Evolutionary conservation across 352 stramenopile genomes (phyloP).

Genomic region (Phytopythium boreale): DNA sequence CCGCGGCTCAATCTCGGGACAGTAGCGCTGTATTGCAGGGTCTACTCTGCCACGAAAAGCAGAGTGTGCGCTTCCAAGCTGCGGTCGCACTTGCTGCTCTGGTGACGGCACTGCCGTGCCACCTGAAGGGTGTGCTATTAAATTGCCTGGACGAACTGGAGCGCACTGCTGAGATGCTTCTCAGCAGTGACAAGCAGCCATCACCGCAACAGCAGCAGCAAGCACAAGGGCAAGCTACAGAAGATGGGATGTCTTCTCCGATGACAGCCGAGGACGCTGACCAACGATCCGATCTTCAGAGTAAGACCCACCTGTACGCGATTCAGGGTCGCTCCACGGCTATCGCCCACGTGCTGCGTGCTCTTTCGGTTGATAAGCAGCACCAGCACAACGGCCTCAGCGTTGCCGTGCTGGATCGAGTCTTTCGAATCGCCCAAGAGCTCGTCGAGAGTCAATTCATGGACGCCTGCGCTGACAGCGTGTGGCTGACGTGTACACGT

Average conservation of each 20-base stretch:
- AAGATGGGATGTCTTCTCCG: background rate
- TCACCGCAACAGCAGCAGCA: background rate
- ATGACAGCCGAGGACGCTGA: background rate
- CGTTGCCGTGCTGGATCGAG: slow-evolving; percentile 50
- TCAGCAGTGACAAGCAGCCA: slow-evolving; percentile 1
- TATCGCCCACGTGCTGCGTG: slow-evolving; percentile 63
- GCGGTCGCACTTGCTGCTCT: slow-evolving; percentile 60
- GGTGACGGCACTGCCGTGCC: slow-evolving; percentile 65
- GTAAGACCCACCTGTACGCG: slow-evolving; percentile 69
- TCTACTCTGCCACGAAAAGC: slow-evolving; percentile 63
- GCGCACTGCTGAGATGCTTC: slow-evolving; percentile 32
- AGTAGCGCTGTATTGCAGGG: slow-evolving; percentile 34
- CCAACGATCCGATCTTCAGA: slow-evolving; percentile 29
- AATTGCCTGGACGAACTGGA: slow-evolving; percentile 36
- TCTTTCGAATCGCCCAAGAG: slow-evolving; percentile 64
- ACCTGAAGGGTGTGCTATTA: slow-evolving; percentile 43
- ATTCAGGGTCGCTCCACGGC: slow-evolving; percentile 70
- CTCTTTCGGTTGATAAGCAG: slow-evolving; percentile 37
- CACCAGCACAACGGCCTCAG: slow-evolving; percentile 37
- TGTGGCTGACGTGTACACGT: slow-evolving; percentile 86
- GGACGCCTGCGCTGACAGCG: slow-evolving; percentile 69
- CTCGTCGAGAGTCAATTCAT: slow-evolving; percentile 81
- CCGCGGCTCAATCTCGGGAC: slow-evolving; percentile 39
- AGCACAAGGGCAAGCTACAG: background rate
- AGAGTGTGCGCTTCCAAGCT: slow-evolving; percentile 72